Base-by-base conservation (phyloP, 1,139 yeast species). In the Yamadazyma taylorii region DNA sequence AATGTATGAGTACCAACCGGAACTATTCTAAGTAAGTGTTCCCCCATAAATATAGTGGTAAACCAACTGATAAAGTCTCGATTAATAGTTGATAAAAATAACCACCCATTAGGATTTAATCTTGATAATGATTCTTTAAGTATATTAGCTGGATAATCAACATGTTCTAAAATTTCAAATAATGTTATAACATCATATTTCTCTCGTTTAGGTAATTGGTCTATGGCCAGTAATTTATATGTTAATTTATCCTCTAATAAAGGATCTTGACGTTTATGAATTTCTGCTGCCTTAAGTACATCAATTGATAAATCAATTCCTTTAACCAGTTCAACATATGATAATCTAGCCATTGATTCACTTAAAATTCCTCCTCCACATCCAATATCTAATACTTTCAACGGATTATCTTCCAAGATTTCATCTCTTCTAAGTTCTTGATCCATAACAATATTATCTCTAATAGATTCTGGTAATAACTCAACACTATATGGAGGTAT, bases 311-410 rank as follows among this genome's bases (percentile, higher is more conserved):
- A 72, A 60, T 92, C 98, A 34, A 92, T 79, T 2, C 96, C 99
- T 37, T 69, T 70, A 3, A 92, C 97, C 4, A 63, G 56, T 8
- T 69, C 61, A 6, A 88, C 79, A 45, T 73, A 77, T 8, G 78
- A 75, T 49, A 86, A 64, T 47, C 99, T 69, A 0, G 96, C 96
- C 57, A 92, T 62, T 1, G 95, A 81, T 56, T 92, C 99, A 4
- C 90, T 69, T 30, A 92, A 67, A 21, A 92, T 82, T 0, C 99
- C 99, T 6, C 98, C 99, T 16, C 99, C 99, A 56, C 98, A 94
- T 0, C 99, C 99, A 38, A 92, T 82, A 56, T 92, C 99, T 42
- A 92, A 64, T 1, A 81, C 90, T 11, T 63, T 60, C 36, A 79
- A 62, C 35, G 70, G 61, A 30, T 64, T 48, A 0, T 53, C 49